Conservation (phyloP, 2,329 filamentous ascomycete species). For the Hypoxylon sp. region DNA sequence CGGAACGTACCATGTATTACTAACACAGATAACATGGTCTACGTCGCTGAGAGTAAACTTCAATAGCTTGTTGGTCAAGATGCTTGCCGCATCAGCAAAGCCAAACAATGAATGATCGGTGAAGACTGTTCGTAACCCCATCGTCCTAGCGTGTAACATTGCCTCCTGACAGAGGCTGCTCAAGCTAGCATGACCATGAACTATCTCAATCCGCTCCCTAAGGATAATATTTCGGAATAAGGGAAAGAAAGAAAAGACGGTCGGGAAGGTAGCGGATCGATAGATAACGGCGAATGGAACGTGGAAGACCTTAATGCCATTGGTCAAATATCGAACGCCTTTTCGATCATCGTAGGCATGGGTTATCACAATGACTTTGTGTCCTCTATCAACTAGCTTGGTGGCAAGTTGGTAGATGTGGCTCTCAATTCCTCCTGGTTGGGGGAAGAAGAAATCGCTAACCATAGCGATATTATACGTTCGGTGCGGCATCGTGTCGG, state of each 20-base stretch:
- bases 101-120: constrained; percentile 98
- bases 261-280: constrained; percentile 92
- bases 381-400: constrained; percentile 96
- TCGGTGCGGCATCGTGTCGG: constrained; percentile 64
- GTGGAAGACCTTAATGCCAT: constrained; percentile 98
- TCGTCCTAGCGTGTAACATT: constrained; percentile 93
- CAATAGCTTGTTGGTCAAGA: constrained; percentile 95
- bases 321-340: constrained; percentile 94
- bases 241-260: constrained; percentile 98
- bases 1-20: constrained; percentile 86
- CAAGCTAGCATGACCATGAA: constrained; percentile 95
- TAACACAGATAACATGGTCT: constrained; percentile 98
- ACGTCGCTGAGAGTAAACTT: constrained; percentile 98
- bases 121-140: constrained; percentile 96
- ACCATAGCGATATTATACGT: constrained; percentile 88
- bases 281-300: constrained; percentile 97
- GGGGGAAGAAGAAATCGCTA: constrained; percentile 99
- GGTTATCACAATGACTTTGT: constrained; percentile 98
- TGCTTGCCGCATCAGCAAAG: constrained; percentile 95
- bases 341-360: constrained; percentile 93
- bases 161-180: constrained; percentile 95
- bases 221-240: constrained; percentile 97
- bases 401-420: constrained; percentile 98
- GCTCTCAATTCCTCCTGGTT: constrained; percentile 95
- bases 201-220: constrained; percentile 94